Evolutionary conservation across 306 rosid species (phyloP), one percentile per base, ranked within the genome.

Genomic region (Biancaea sappan): DNA sequence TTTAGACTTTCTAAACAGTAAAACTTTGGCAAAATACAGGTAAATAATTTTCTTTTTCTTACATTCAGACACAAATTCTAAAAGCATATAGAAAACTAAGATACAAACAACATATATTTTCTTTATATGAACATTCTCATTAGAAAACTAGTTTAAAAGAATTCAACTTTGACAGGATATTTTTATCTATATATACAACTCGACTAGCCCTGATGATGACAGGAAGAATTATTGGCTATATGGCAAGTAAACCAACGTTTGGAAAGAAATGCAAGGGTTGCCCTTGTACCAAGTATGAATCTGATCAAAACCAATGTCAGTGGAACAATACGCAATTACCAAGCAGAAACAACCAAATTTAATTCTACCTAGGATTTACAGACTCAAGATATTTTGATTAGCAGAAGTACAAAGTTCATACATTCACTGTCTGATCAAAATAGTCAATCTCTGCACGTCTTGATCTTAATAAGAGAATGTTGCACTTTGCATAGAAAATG

Each of bases 1-100:
- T 32, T 32, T 19, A 8, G 8, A 62, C 58, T n/a, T n/a, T n/a
- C 25, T 58, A 43, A 73, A 71, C 31, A 75, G 11, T 64, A 69
- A 32, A 60, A 3, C n/a, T 5, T 4, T 22, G 28, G n/a, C 9
- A 34, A 34, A 32, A n/a, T 8, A 35, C 16, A 5, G 50, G 16
- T 18, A 37, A 63, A 25, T 4, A 13, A 38, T 12, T 6, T n/a
- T 19, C 3, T 62, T 14, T 22, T 16, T 13, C 13, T n/a, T 26
- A n/a, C 56, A 65, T 63, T 21, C 28, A 24, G 46, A 29, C 12
- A 74, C 47, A 41, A 31, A 16, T 29, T 31, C 15, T 13, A 52
- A 62, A 44, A 61, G 32, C 37, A 67, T 0, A 8, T 16, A 28
- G 25, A 60, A 44, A 80, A 8, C 72, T 34, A 10, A 10, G 37